Base-by-base conservation (phyloP, 257 asterid genomes). In the Salvia splendens region DNA sequence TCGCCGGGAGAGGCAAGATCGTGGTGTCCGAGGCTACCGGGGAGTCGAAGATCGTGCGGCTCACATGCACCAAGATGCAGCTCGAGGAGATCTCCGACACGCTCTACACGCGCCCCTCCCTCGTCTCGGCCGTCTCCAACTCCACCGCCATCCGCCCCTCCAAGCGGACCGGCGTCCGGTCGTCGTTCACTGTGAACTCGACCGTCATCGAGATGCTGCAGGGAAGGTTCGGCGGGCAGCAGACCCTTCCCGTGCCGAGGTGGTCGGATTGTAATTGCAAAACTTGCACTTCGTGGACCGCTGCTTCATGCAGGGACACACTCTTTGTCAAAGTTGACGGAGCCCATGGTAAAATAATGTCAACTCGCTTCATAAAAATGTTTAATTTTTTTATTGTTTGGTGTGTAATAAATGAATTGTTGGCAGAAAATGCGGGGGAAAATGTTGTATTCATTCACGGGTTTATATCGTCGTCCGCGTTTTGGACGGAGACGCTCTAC, bases 231-330 rank as follows among this genome's bases (percentile, higher is more conserved):
- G 94, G 89, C 2, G 78, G 88, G 12, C 73, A 54, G 40, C 84
- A 73, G 16, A 54, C 73, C 0, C 74, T 72, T 11, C 86, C 83
- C 1, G 40, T 63, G 15, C 93, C 93, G 0, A 77, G 99, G 72
- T 94, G 99, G 99, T 94, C 99, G 5, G 99, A 94, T 51, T 94
- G 99, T 53, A 95, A 84, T 60, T 94, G 99, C 74, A 42, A 56
- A 6, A 91, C 95, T 2, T 94, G 99, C 76, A 83, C 83, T 7
- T 83, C 96, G 0, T 85, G 96, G 97, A 65, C 87, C 6, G 61
- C 91, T 12, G 64, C 92, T 9, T 79, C 87, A 45, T 66, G 75
- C 79, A 86, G 80, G 17, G 92, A 89, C 17, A 70, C 85, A 0
- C 89, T 94, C 3, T 91, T 73, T 56, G 99, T 94, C 70, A 85